Evolutionary conservation across 208 protist genomes (phyloP), one percentile per base, ranked within the genome.

Genomic region (Jaenimonas drosophilae): DNA sequence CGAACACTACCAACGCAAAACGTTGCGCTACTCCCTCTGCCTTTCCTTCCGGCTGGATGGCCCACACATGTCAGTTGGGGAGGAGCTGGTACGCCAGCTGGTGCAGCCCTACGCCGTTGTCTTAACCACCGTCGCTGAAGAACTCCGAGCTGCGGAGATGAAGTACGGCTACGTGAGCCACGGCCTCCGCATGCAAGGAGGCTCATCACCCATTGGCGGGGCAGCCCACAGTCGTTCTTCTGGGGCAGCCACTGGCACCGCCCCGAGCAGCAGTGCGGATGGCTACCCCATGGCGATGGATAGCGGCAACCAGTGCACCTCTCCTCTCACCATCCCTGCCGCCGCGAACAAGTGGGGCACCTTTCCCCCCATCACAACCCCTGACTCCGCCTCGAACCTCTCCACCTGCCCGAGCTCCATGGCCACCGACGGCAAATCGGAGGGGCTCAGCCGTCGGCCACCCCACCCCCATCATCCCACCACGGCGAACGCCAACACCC

Each of bases 11-110:
- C 63, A 72, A 44, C 68, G 84, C 21, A 83, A 93, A 41, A 88
- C 77, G 23, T 60, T 93, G 51, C 79, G 80, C 25, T 88, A 87
- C 57, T 76, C 79, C 6, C 49, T 93, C 25, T 88, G 84, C 53
- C 70, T 93, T 40, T 66, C 75, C 36, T 87, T 88, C 49, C 45
- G 51, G 31, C 63, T 87, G 6, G 64, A 80, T 50, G 21, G 60
- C 38, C 59, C 36, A 23, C 55, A 73, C 45, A 69, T 78, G 34
- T 78, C 84, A 20, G 56, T 74, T 2, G 73, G 64, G 7, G 59
- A 64, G 20, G 47, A 50, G n/a, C 59, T 78, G 11, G 49, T 74
- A 36, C 70, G 69, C 19, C 57, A 58, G 7, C 63, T 83, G 2
- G 59, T 89, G 23, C 73, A 70, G 16, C 76, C 76, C 3, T 88